Percentiles rank a stretch among this genome's conserved stretches.
Conservation (phyloP, 768 basidiomycete genomes). For the Suillus alpinus region DNA sequence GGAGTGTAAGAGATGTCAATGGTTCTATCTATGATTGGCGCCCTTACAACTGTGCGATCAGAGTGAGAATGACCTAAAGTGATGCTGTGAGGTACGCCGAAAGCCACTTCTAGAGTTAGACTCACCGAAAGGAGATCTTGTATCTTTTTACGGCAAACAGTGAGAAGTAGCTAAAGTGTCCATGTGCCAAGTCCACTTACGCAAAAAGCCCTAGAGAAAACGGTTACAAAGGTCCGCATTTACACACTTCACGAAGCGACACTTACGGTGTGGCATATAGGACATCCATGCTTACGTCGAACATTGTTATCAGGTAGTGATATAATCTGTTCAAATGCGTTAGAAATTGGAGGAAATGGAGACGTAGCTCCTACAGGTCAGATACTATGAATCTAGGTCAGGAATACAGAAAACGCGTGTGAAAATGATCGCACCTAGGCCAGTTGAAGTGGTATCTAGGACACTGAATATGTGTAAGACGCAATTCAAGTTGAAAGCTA, state of each 20-base stretch:
- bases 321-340: conserved; percentile 22
- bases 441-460: conserved; percentile 24
- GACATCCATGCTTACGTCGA: conserved; percentile 19
- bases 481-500: neutral
- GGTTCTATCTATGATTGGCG: neutral
- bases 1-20: neutral
- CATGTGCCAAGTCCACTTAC: conserved; percentile 18
- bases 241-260: neutral
- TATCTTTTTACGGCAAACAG: conserved; percentile 12
- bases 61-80: conserved; percentile 22
- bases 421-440: conserved; percentile 19
- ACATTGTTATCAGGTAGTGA: conserved; percentile 25
- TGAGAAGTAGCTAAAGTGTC: neutral
- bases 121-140: conserved; percentile 26
- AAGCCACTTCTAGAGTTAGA: neutral
- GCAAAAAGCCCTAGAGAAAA: conserved; percentile 24
- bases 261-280: conserved; percentile 28
- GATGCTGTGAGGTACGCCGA: neutral
- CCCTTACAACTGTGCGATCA: conserved; percentile 26
- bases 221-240: neutral
- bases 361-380: conserved; percentile 19
- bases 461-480: conserved; percentile 6
- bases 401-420: neutral
- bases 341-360: conserved; percentile 1
- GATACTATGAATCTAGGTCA: conserved; percentile 20